A percentile compares a stretch with the other conserved stretches of the same genome.
Conservation (phyloP, 1,139 yeast species). For the Arxiozyma telluris region DNA sequence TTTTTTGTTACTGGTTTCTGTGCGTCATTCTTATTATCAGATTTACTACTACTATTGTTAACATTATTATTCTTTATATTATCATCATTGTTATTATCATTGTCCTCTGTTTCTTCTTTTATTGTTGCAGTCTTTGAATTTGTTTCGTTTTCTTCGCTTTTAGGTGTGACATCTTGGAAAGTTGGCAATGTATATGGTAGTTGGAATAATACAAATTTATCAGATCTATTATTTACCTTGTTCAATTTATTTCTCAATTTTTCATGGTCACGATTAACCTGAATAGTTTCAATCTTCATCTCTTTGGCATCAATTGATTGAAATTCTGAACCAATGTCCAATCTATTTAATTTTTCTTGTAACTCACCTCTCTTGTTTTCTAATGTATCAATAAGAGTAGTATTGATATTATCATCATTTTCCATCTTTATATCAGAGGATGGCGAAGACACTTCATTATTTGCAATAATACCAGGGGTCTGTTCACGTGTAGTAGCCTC, state of each 20-base stretch:
- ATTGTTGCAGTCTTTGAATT: constrained; percentile 1
- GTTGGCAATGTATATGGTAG: constrained; percentile 61
- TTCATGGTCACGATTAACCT: constrained; percentile 32
- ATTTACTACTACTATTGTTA: too few species aligned
- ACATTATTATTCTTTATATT: constrained; percentile 1
- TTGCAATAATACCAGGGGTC: constrained; percentile 19
- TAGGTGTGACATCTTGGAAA: constrained; percentile 31
- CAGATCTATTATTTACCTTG: constrained; percentile 32
- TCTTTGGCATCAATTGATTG: constrained; percentile 29
- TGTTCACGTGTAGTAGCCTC: constrained; percentile 25
- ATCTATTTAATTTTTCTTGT: constrained; percentile 23
- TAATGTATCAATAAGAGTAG: constrained; percentile 23
- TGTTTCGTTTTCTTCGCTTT: constrained; percentile 8
- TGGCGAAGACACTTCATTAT: neutral
- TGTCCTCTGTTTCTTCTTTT: constrained; percentile 4
- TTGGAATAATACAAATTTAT: constrained; percentile 52
- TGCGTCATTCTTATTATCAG: neutral
- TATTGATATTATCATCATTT: neutral
- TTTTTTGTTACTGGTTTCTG: constrained; percentile 5
- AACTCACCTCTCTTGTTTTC: constrained; percentile 25
- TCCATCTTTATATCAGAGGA: neutral
- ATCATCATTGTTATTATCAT: constrained; percentile 4
- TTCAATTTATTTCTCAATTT: constrained; percentile 28
- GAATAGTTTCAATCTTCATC: constrained; percentile 29
- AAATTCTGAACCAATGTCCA: constrained; percentile 21